These are phyloP conservation scores for Vitis labrusca DNA, from an alignment of 164 flowering plant species.

Conservation along the genomic window DNA sequence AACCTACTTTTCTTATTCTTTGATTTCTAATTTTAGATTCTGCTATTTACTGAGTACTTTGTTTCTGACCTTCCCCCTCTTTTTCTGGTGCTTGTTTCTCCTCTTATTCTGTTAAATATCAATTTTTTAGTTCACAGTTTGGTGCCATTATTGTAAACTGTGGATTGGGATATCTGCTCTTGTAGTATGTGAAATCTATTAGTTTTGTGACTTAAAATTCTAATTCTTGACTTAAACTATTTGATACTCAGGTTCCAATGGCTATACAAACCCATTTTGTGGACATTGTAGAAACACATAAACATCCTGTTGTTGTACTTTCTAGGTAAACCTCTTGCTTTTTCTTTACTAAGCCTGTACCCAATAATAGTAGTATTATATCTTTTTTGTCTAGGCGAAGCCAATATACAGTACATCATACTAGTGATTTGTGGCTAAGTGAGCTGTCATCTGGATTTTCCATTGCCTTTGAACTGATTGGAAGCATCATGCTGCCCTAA, in stretches of 20 bases:
- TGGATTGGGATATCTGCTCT: background rate
- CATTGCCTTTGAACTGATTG: background rate
- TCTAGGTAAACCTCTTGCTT: conserved; percentile 45
- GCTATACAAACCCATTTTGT: conserved; percentile 52
- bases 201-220: background rate
- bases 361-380: background rate
- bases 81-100: background rate
- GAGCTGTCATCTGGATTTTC: background rate
- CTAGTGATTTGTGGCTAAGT: too few relatives aligned
- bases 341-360: background rate
- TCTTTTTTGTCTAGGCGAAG: too few relatives aligned
- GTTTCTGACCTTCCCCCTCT: background rate
- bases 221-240: conserved; percentile 3
- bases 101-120: background rate
- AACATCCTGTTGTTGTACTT: conserved; percentile 79
- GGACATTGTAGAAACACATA: conserved; percentile 43
- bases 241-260: conserved; percentile 65
- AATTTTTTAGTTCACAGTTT: background rate
- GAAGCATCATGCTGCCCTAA: background rate
- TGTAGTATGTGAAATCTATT: background rate
- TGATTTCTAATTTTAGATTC: too few relatives aligned
- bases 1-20: too few relatives aligned
- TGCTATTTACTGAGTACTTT: background rate
- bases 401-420: too few relatives aligned
- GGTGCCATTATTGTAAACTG: background rate